A percentile compares a stretch with the other conserved stretches of the same genome.
Conservation (phyloP, 495 filamentous ascomycete genomes). For the Aspergillus biplanus region DNA sequence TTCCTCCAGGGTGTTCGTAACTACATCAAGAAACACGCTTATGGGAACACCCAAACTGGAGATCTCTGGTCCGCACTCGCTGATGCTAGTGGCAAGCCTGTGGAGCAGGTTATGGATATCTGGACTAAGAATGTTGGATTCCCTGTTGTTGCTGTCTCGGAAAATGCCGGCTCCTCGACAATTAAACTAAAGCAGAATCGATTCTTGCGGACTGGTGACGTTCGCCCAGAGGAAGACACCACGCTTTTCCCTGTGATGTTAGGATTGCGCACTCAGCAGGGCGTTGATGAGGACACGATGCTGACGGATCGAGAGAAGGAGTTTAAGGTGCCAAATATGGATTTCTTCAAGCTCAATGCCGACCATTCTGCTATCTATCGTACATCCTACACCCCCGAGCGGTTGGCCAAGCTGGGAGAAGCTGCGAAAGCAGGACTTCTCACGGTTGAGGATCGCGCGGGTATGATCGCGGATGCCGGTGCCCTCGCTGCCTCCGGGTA, state of each 20-base stretch:
- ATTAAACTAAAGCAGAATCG: slow-evolving; percentile 67
- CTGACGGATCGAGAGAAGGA: slow-evolving; percentile 74
- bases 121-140: slow-evolving; percentile 74
- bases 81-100: slow-evolving; percentile 88
- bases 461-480: slow-evolving; percentile 94
- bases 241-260: slow-evolving; percentile 69
- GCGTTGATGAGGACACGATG: slow-evolving; percentile 60
- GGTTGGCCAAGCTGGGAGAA: slow-evolving; percentile 65
- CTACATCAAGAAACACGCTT: slow-evolving; percentile 95
- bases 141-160: slow-evolving; percentile 65
- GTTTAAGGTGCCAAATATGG: slow-evolving; percentile 64
- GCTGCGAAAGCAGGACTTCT: slow-evolving; percentile 86
- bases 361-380: slow-evolving; percentile 69
- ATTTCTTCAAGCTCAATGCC: slow-evolving; percentile 72
- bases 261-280: slow-evolving; percentile 61
- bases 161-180: slow-evolving; percentile 48
- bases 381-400: slow-evolving; percentile 64
- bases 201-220: slow-evolving; percentile 68
- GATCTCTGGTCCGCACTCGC: slow-evolving; percentile 91
- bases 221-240: slow-evolving; percentile 70
- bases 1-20: slow-evolving; percentile 92
- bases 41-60: slow-evolving; percentile 71
- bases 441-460: slow-evolving; percentile 89
- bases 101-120: slow-evolving; percentile 71
- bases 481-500: slow-evolving; percentile 89